Conservation (phyloP, 164 flowering plant genomes). For the Annona squamosa region DNA sequence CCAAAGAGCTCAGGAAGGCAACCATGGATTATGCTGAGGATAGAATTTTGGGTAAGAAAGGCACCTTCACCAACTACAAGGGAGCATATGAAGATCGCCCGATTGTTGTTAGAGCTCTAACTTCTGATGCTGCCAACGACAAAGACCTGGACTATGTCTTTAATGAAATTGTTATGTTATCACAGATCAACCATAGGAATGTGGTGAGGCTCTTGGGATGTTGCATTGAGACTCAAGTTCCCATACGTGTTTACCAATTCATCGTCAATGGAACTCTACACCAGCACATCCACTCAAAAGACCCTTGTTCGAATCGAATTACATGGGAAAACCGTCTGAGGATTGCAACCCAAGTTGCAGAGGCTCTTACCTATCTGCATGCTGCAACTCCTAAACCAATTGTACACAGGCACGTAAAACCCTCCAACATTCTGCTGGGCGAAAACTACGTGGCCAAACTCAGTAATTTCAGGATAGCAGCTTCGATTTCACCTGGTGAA, state of each 20-base stretch:
- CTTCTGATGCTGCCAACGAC: not conserved
- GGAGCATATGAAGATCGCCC: not conserved
- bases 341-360: slow-evolving; percentile 51
- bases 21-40: slow-evolving; percentile 5
- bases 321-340: slow-evolving; percentile 45
- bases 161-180: slow-evolving; percentile 4
- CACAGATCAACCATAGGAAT: slow-evolving; percentile 31
- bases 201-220: slow-evolving; percentile 54
- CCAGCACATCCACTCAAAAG: slow-evolving; percentile 41
- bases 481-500: slow-evolving; percentile 40
- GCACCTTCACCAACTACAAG: not conserved
- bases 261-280: slow-evolving; percentile 48
- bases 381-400: slow-evolving; percentile 48
- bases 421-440: slow-evolving; percentile 54
- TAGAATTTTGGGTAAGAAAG: not conserved
- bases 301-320: slow-evolving; percentile 7
- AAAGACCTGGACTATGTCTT: not conserved
- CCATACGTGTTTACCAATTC: slow-evolving; percentile 53
- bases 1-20: slow-evolving; percentile 9
- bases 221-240: slow-evolving; percentile 49
- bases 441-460: slow-evolving; percentile 44
- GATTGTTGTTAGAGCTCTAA: not conserved
- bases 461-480: slow-evolving; percentile 50
- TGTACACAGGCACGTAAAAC: slow-evolving; percentile 54
- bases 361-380: slow-evolving; percentile 57